phyloP scores from a whole-genome alignment of 768 basidiomycete species.

The Rhizopogon salebrosus region DNA sequence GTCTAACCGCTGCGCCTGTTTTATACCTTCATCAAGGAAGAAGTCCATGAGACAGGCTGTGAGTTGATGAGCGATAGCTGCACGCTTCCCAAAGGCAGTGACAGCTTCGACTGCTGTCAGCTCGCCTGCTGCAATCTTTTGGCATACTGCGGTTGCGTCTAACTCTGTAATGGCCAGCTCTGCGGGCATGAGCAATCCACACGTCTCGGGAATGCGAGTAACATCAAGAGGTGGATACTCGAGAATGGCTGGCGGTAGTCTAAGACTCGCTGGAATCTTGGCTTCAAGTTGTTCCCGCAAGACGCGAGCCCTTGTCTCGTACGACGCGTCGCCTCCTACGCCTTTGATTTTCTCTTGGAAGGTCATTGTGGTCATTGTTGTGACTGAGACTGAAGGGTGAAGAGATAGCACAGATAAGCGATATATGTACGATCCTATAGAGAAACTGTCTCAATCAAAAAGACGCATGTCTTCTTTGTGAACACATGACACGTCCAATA shows the following conservation, averaged over 20 bases:
- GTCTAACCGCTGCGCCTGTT: slow-evolving; percentile 37
- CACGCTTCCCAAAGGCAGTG: slow-evolving; percentile 42
- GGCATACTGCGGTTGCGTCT: slow-evolving; percentile 30
- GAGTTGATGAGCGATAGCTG: slow-evolving; percentile 48
- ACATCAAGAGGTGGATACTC: slow-evolving; percentile 26
- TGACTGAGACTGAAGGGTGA: slow-evolving; percentile 15
- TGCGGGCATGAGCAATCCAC: slow-evolving; percentile 25
- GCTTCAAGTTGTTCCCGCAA: slow-evolving; percentile 16
- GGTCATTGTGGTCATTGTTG: slow-evolving; percentile 4
- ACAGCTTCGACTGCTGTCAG: slow-evolving; percentile 35
- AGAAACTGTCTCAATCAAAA: neutral
- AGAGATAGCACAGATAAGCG: neutral
- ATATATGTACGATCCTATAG: neutral
- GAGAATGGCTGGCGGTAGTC: slow-evolving; percentile 12
- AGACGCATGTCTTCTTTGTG: neutral
- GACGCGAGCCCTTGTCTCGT: slow-evolving; percentile 13
- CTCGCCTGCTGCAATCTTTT: slow-evolving; percentile 22
- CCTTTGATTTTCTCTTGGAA: slow-evolving; percentile 18
- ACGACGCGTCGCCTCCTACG: slow-evolving; percentile 16
- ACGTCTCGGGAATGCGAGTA: slow-evolving; percentile 25
- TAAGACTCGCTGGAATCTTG: slow-evolving; percentile 17
- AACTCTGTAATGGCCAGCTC: slow-evolving; percentile 31
- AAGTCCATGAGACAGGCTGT: slow-evolving; percentile 35
- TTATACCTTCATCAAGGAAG: slow-evolving; percentile 38
- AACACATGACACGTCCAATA: neutral